Base-by-base conservation (phyloP, 2,329 filamentous ascomycete species). In the Penicillium sp. region DNA sequence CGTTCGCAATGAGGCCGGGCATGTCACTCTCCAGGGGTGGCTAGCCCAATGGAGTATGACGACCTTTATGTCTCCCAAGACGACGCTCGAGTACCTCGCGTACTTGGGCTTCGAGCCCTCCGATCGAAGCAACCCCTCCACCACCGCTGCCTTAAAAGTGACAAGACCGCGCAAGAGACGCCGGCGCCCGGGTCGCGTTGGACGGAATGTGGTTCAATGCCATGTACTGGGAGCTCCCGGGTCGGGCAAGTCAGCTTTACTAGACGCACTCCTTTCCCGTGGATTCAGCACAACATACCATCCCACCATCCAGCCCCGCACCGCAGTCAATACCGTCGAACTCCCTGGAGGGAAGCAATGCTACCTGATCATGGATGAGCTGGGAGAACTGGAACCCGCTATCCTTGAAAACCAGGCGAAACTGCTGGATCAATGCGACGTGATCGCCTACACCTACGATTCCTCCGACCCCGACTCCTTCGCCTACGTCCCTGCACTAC, bases 21-120 rank as follows among this genome's bases (percentile, higher is more conserved):
- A 97, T 62, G 90, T 98, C 47, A 98, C 93, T 1, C 74, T 98
- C 3, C 93, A 98, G 65, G 93, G 93, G 2, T 98, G 93, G 93
- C 79, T 98, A 25, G 93, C 93, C 3, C 93, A 98, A 58, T 98
- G 93, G 93, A 96, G 90, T 63, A 98, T 98, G 93, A 98, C 93
- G 0, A 98, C 93, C 0, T 98, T 97, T 57, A 81, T 94, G 45
- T 90, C 94, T 41, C 91, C 93, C 9, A 94, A 93, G 62, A 96
- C 88, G 0, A 97, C 93, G 0, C 76, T 98, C 3, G 90, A 94
- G 55, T 98, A 98, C 63, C 80, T 98, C 2, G 93, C 93, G 3
- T 96, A 96, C 61, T 81, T 98, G 2, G 93, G 93, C 1, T 98
- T 96, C 58, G 93, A 97, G 61, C 83, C 87, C 2, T 73, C 80